phyloP scores from a whole-genome alignment of 106 monocot genomes.

The Alisma plantagoaquatica region DNA sequence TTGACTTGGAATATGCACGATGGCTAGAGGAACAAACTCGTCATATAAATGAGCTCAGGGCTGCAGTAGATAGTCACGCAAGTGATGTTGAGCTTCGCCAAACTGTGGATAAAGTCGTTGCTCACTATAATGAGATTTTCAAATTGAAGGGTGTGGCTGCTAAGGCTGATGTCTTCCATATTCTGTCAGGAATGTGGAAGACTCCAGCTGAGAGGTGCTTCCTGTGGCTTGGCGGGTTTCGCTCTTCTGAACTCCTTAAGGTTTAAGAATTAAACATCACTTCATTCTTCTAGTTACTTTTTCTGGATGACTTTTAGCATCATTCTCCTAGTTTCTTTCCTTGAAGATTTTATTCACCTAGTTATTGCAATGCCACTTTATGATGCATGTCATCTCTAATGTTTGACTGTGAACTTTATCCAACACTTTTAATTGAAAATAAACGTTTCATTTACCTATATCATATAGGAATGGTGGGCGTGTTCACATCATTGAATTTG shows the following conservation, averaged over 20 bases:
- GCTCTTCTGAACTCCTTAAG: conserved; percentile 77
- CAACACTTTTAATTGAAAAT: no score
- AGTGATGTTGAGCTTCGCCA: conserved; percentile 42
- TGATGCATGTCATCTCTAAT: no score
- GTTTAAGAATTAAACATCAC: no score
- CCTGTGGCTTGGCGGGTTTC: conserved; percentile 75
- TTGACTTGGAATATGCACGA: conserved; percentile 72
- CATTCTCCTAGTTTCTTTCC: no score
- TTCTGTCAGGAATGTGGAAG: conserved; percentile 77
- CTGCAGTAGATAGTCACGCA: conserved; percentile 44
- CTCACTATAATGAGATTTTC: conserved; percentile 59
- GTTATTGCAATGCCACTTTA: no score
- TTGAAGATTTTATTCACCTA: no score
- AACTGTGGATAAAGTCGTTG: conserved; percentile 49
- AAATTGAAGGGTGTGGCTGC: conserved; percentile 49
- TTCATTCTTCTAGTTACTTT: no score
- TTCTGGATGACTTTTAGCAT: conserved; percentile 2
- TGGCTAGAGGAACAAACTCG: conserved; percentile 65
- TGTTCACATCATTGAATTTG: no score
- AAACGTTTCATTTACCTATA: no score
- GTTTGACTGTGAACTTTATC: no score
- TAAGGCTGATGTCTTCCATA: conserved; percentile 73
- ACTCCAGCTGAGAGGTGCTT: conserved; percentile 81
- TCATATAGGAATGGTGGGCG: no score
- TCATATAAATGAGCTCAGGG: conserved; percentile 47